Evolutionary conservation across 2,329 filamentous ascomycete species (phyloP).

Genomic region (Pseudonectria buxi): DNA sequence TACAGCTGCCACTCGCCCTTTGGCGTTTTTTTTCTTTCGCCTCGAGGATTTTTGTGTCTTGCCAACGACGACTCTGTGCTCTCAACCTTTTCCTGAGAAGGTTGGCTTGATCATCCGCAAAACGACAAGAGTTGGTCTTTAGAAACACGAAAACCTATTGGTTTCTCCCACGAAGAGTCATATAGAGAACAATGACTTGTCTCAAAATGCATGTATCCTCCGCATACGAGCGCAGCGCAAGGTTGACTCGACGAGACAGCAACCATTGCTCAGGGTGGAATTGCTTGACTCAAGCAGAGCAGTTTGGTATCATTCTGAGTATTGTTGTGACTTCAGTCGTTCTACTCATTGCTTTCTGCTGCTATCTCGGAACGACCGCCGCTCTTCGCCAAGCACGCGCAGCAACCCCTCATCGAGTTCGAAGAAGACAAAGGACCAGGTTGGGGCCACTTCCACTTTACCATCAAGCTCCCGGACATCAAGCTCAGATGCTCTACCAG

Average conservation of each 20-base stretch:
- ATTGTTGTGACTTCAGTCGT: slow-evolving; percentile 22
- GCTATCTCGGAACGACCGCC: slow-evolving; percentile 24
- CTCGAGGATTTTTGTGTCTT: no score
- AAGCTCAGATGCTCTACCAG: neutral
- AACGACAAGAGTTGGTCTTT: no score
- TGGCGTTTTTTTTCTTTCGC: no score
- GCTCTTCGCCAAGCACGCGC: slow-evolving; percentile 9
- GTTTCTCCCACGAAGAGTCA: no score
- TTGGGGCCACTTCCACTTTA: slow-evolving; percentile 7
- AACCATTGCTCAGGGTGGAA: slow-evolving; percentile 28
- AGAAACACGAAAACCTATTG: no score
- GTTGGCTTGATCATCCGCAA: no score
- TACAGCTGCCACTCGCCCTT: no score
- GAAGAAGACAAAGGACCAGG: slow-evolving; percentile 2
- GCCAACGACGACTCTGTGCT: no score
- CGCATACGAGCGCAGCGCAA: neutral
- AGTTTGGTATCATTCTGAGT: slow-evolving; percentile 35
- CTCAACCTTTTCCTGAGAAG: no score
- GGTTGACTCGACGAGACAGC: neutral
- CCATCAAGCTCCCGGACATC: slow-evolving; percentile 1
- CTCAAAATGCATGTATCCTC: no score
- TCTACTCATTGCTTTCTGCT: slow-evolving; percentile 27
- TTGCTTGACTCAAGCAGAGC: slow-evolving; percentile 31
- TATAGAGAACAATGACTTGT: no score
- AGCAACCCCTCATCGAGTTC: slow-evolving; percentile 4